Conservation (phyloP, 2,329 filamentous ascomycete genomes). For the Exserohilum turcica region DNA sequence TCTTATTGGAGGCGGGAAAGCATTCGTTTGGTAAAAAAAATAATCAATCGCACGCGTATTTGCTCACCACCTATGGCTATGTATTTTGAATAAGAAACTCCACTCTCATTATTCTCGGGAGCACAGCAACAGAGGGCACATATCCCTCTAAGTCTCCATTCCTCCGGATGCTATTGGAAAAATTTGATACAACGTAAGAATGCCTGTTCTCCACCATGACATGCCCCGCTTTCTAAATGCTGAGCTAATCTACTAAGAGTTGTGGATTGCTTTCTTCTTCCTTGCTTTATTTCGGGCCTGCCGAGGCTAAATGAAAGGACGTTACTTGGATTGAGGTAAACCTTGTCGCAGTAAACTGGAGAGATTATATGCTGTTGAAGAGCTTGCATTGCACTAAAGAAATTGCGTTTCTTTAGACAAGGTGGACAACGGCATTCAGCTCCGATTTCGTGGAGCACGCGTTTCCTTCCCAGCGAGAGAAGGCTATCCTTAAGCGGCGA, state of each 20-base stretch:
- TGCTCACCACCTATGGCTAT: no score
- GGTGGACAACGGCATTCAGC: not conserved
- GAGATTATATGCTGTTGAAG: not conserved
- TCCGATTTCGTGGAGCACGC: not conserved
- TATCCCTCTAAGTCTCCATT: conserved; percentile 12
- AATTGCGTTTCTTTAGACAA: not conserved
- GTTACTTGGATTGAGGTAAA: not conserved
- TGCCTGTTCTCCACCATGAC: not conserved
- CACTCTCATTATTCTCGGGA: not conserved
- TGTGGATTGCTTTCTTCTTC: conserved; percentile 11
- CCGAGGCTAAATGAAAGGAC: not conserved
- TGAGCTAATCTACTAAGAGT: conserved; percentile 14
- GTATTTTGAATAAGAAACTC: no score
- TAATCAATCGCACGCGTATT: no score
- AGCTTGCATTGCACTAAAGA: conserved; percentile 1
- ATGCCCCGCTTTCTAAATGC: conserved; percentile 14
- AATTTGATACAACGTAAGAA: conserved; percentile 10
- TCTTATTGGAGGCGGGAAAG: no score
- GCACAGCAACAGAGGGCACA: conserved; percentile 3
- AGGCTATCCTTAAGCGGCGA: not conserved
- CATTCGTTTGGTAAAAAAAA: no score
- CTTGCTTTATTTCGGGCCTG: no score
- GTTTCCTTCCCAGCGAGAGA: no score
- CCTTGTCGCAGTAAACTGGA: conserved; percentile 1
- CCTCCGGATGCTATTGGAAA: conserved; percentile 8